These are phyloP conservation scores for Tetraselmis striata DNA, from an alignment of 139 green algal genomes.

Conservation along the genomic window DNA sequence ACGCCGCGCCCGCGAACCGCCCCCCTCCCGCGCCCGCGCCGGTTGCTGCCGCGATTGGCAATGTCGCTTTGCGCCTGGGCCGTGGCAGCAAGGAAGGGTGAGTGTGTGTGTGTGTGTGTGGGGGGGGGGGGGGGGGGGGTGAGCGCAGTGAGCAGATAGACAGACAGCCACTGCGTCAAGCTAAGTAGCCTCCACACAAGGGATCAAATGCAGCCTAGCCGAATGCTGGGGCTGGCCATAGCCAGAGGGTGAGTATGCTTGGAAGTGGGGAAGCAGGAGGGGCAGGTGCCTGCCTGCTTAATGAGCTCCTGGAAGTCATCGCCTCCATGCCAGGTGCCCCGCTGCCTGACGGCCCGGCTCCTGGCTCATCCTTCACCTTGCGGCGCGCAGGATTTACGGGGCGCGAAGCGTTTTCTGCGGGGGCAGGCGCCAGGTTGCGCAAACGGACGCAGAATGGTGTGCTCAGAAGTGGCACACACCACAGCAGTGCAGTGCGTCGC, in stretches of 20 bases:
- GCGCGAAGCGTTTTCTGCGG: background rate
- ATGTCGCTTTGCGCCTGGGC: background rate
- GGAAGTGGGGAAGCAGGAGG: background rate
- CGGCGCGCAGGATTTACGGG: background rate
- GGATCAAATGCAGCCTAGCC: too few relatives aligned
- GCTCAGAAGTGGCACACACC: too few relatives aligned
- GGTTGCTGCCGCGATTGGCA: background rate
- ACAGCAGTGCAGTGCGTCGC: too few relatives aligned
- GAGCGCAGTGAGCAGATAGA: background rate
- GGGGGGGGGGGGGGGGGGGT: too few relatives aligned
- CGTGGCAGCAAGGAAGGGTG: too few relatives aligned
- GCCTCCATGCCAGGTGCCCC: background rate
- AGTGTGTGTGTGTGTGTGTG: too few relatives aligned
- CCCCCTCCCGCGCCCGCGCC: too few relatives aligned
- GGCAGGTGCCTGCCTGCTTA: background rate
- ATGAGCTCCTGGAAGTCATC: background rate
- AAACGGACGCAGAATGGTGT: too few relatives aligned
- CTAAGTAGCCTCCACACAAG: too few relatives aligned
- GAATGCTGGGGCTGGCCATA: too few relatives aligned
- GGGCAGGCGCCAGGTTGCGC: too few relatives aligned
- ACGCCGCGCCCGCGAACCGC: background rate
- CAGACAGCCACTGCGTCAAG: background rate
- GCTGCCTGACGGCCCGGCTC: background rate
- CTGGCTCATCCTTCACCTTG: background rate
- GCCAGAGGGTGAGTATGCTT: background rate